These are phyloP conservation scores for Cucurbitaria berberidis DNA, from an alignment of 2,329 filamentous ascomycete genomes.

Conservation along the genomic window DNA sequence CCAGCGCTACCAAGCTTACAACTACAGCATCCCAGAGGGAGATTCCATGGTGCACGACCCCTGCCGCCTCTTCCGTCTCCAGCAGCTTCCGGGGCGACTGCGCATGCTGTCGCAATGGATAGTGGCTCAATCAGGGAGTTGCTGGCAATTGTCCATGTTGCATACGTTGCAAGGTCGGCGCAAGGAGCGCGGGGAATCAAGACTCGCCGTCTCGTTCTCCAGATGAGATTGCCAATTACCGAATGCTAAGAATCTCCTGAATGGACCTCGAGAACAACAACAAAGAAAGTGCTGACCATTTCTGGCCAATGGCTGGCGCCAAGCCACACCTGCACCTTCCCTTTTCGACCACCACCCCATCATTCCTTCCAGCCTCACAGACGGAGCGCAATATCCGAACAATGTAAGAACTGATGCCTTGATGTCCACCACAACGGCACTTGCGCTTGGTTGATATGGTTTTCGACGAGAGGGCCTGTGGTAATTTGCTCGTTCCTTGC, in stretches of 20 bases:
- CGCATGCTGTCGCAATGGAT: neutral
- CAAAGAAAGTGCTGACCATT: neutral
- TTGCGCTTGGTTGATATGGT: too few species aligned
- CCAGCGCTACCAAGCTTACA: neutral
- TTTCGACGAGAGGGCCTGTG: too few species aligned
- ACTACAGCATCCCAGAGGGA: slow-evolving; percentile 3
- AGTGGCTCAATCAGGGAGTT: neutral
- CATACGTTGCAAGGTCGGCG: slow-evolving; percentile 11
- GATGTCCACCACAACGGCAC: slow-evolving; percentile 7
- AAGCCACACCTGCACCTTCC: slow-evolving; percentile 14
- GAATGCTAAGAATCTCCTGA: slow-evolving; percentile 1
- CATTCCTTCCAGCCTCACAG: slow-evolving; percentile 7
- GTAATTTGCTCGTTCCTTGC: slow-evolving; percentile 2
- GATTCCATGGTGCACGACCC: slow-evolving; percentile 1
- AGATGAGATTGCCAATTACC: slow-evolving; percentile 21
- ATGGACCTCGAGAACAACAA: slow-evolving; percentile 5
- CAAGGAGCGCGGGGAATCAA: slow-evolving; percentile 6
- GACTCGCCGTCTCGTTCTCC: slow-evolving; percentile 19
- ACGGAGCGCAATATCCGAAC: slow-evolving; percentile 10
- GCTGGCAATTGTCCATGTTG: slow-evolving; percentile 5
- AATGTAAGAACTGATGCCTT: neutral
- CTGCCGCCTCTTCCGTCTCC: neutral
- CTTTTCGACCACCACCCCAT: slow-evolving; percentile 6
- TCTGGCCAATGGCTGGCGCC: slow-evolving; percentile 11
- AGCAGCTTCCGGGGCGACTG: neutral